These are phyloP conservation scores for Cardiospermum halicacabum DNA, from an alignment of 345 rosid genomes.

Conservation along the genomic window DNA sequence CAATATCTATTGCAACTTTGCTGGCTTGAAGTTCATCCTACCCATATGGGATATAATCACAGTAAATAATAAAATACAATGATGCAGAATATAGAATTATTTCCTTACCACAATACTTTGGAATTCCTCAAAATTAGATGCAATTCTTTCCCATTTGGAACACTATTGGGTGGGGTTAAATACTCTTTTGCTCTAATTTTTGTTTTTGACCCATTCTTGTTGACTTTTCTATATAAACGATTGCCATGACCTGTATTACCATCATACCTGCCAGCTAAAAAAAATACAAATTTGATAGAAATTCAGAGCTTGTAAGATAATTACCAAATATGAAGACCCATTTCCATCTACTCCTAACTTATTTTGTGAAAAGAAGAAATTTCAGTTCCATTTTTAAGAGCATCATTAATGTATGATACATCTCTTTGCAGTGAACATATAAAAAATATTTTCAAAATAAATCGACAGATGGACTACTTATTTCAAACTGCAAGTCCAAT, in stretches of 20 bases:
- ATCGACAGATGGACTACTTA: constrained; percentile 5
- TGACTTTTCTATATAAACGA: constrained; percentile 66
- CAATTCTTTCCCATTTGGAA: constrained; percentile 71
- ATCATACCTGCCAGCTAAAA: constrained; percentile 52
- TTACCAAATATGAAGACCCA: constrained; percentile 72
- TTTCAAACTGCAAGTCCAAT: too few species aligned
- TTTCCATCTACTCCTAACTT: constrained; percentile 61
- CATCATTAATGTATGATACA: constrained; percentile 45
- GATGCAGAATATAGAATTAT: not conserved
- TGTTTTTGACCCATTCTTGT: constrained; percentile 23
- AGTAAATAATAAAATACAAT: constrained; percentile 10
- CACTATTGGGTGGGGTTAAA: constrained; percentile 21
- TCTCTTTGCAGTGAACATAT: constrained; percentile 63
- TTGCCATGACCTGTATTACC: constrained; percentile 62
- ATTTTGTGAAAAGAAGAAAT: constrained; percentile 52
- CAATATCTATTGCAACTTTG: constrained; percentile 43
- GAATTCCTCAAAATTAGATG: constrained; percentile 72
- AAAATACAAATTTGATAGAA: constrained; percentile 5
- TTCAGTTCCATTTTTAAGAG: constrained; percentile 42
- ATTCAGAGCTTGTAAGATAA: constrained; percentile 18
- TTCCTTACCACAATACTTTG: constrained; percentile 46
- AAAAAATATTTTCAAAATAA: constrained; percentile 6
- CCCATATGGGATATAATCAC: constrained; percentile 15
- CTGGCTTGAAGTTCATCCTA: constrained; percentile 66
- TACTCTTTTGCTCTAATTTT: constrained; percentile 31